Conservation (phyloP, 257 asterid genomes). For the Euphrasia confusa region DNA sequence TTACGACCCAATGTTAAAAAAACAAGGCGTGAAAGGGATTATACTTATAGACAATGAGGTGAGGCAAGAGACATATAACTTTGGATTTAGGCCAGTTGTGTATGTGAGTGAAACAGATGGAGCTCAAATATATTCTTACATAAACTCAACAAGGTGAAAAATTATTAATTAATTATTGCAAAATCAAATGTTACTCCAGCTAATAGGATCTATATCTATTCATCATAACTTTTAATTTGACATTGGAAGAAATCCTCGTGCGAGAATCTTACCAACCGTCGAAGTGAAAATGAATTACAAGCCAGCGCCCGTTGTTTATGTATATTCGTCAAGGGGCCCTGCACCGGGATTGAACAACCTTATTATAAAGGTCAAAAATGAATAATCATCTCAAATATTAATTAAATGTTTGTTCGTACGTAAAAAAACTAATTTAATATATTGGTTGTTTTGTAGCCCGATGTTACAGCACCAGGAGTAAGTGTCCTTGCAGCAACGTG, state of each 20-base stretch:
- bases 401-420: no score
- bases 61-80: constrained; percentile 19
- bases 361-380: constrained; percentile 1
- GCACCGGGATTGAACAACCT: not conserved
- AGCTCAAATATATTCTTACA: constrained; percentile 40
- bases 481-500: not conserved
- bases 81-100: constrained; percentile 26
- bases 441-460: not conserved
- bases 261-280: constrained; percentile 57
- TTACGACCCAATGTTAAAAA: constrained; percentile 21
- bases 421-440: not conserved
- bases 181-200: not conserved
- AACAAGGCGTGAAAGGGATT: constrained; percentile 49
- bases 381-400: not conserved
- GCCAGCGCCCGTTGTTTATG: constrained; percentile 68
- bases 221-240: not conserved
- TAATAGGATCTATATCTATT: not conserved
- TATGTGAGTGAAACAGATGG: constrained; percentile 42
- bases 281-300: constrained; percentile 33
- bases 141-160: constrained; percentile 52
- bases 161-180: not conserved
- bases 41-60: constrained; percentile 32
- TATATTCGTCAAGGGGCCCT: constrained; percentile 71
- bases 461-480: not conserved
- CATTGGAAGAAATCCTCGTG: constrained; percentile 41